Percentiles rank a stretch among this genome's conserved stretches.
These are phyloP conservation scores for Blastobotrys buckinghamii DNA, from an alignment of 1,139 yeast species.

Conservation along the genomic window DNA sequence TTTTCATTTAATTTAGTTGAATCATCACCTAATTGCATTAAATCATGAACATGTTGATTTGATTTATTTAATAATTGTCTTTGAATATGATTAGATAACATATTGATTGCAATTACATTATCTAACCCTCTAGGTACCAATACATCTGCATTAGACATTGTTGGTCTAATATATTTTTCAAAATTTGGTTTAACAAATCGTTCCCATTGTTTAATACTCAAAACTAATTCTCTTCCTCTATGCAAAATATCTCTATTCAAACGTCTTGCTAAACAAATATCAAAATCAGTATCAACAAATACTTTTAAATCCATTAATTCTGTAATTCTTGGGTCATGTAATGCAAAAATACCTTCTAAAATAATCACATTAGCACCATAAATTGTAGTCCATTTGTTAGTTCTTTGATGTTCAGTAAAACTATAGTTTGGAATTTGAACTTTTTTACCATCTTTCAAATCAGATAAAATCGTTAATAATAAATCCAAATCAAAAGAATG, in stretches of 20 bases:
- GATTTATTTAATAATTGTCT: conserved; percentile 66
- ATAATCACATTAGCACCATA: conserved; percentile 94
- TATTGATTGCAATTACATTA: conserved; percentile 68
- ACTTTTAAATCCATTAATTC: conserved; percentile 80
- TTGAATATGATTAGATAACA: conserved; percentile 73
- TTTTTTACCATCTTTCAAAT: conserved; percentile 52
- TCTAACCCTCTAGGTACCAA: conserved; percentile 87
- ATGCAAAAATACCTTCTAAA: conserved; percentile 84
- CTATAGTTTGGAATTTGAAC: conserved; percentile 85
- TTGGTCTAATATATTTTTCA: conserved; percentile 66
- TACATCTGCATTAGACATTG: conserved; percentile 76
- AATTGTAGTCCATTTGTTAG: conserved; percentile 63
- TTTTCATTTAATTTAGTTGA: background rate
- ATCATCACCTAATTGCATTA: conserved; percentile 46
- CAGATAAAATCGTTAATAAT: conserved; percentile 54
- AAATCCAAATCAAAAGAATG: conserved; percentile 73
- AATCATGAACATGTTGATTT: conserved; percentile 53
- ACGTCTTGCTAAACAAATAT: conserved; percentile 83
- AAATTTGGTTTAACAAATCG: conserved; percentile 89
- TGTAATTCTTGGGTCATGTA: conserved; percentile 63
- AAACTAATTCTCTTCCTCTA: conserved; percentile 76
- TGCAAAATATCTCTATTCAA: conserved; percentile 78
- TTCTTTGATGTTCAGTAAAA: conserved; percentile 66
- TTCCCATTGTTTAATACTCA: conserved; percentile 87
- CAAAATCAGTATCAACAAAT: conserved; percentile 91